Conservation (phyloP, 1,284 basidiomycete genomes). For the Abortiporus biennis region DNA sequence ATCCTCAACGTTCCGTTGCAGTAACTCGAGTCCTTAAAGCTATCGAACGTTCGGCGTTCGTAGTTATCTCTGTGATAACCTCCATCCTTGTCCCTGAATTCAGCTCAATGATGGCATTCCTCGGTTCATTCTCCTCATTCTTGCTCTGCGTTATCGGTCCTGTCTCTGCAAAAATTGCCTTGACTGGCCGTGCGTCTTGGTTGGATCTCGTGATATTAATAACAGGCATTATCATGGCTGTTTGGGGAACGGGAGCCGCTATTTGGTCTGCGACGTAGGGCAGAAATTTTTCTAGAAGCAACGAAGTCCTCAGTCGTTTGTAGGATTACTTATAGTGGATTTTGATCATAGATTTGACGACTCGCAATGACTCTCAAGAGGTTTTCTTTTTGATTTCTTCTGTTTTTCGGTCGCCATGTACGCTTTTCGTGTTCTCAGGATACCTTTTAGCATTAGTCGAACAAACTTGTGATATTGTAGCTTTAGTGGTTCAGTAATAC, state of each 20-base stretch:
- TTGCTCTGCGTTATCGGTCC: slow-evolving; percentile 81
- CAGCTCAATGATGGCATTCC: slow-evolving; percentile 84
- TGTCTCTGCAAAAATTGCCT: slow-evolving; percentile 55
- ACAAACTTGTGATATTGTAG: too few relatives aligned
- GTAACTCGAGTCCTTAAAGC: slow-evolving; percentile 35
- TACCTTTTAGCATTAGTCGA: too few relatives aligned
- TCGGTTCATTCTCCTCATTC: slow-evolving; percentile 86
- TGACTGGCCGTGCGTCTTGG: slow-evolving; percentile 40
- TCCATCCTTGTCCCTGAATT: slow-evolving; percentile 85
- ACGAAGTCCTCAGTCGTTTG: too few relatives aligned
- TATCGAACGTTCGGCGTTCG: slow-evolving; percentile 56
- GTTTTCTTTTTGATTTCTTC: too few relatives aligned
- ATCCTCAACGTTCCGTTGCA: background rate
- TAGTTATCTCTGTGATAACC: slow-evolving; percentile 55
- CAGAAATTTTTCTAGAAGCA: too few relatives aligned
- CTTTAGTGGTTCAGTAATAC: too few relatives aligned
- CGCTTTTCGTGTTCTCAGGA: too few relatives aligned
- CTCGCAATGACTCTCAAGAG: too few relatives aligned
- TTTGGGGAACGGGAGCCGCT: slow-evolving; percentile 74
- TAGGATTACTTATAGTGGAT: too few relatives aligned
- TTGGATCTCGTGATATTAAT: slow-evolving; percentile 56
- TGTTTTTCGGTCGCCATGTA: too few relatives aligned
- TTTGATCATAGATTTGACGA: too few relatives aligned
- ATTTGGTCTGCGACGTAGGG: slow-evolving; percentile 33
- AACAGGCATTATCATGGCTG: slow-evolving; percentile 58